Conservation (phyloP, 2,329 filamentous ascomycete species). For the Phaeophleospora eucalypticola region DNA sequence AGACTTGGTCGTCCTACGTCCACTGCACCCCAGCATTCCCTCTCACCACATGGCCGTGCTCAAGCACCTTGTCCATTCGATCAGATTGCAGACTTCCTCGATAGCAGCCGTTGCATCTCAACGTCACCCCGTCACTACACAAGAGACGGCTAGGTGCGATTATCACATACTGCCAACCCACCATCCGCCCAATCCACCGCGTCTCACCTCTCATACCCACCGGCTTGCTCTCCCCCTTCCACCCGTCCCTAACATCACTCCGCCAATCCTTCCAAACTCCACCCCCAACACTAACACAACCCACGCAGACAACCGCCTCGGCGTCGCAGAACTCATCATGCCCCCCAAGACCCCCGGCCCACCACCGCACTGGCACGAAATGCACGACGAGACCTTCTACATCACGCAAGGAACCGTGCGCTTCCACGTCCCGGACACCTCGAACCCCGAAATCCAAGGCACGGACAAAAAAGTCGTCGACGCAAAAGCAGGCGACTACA, state of each 20-base stretch:
- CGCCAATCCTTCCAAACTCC: neutral
- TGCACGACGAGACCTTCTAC: conserved; percentile 58
- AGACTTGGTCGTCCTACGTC: neutral
- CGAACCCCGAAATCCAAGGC: conserved; percentile 16
- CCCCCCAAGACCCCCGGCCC: conserved; percentile 46
- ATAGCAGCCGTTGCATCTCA: neutral
- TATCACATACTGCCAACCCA: neutral
- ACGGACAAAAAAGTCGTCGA: conserved; percentile 41
- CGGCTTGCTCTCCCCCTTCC: neutral
- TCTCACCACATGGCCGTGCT: neutral
- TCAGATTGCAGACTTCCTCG: neutral
- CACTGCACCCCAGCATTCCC: too few species aligned
- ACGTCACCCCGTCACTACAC: too few species aligned
- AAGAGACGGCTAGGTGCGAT: too few species aligned
- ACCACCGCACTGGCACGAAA: conserved; percentile 53
- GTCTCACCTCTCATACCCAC: neutral
- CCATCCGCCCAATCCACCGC: neutral
- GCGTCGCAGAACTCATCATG: conserved; percentile 47
- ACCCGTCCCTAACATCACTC: neutral
- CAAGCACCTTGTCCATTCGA: neutral
- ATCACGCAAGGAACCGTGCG: conserved; percentile 50
- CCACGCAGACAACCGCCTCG: conserved; percentile 45
- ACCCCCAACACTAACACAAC: neutral
- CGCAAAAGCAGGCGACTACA: conserved; percentile 51
- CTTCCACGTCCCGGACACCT: conserved; percentile 45